Percentiles rank a stretch among this genome's conserved stretches.
Evolutionary conservation across 306 rosid genomes (phyloP).

Genomic region (Citrullus amarus): DNA sequence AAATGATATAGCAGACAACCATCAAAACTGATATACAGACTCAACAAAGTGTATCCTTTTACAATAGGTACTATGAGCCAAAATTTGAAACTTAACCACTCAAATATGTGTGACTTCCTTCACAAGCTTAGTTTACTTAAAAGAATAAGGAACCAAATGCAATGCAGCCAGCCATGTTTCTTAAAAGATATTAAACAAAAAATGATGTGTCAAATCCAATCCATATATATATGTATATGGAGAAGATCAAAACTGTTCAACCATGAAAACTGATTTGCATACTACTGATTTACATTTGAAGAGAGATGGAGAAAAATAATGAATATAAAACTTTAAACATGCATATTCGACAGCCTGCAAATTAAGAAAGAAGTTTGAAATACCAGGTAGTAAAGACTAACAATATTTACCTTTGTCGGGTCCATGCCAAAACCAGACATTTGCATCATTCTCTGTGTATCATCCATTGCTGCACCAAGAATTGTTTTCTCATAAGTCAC

Average conservation of each 20-base stretch:
- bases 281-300: not conserved
- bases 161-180: not conserved
- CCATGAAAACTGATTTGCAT: not conserved
- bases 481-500: conserved; percentile 1
- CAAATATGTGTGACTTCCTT: not conserved
- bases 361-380: conserved; percentile 5
- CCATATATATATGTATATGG: no score
- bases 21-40: not conserved
- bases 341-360: not conserved
- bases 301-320: not conserved
- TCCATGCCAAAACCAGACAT: conserved; percentile 97
- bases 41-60: not conserved
- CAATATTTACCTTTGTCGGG: conserved; percentile 67
- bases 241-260: not conserved
- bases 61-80: not conserved
- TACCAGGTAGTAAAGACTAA: not conserved
- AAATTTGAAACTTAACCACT: not conserved
- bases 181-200: not conserved
- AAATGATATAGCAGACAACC: not conserved
- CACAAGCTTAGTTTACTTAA: not conserved
- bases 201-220: not conserved
- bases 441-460: conserved; percentile 97
- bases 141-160: not conserved
- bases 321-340: not conserved
- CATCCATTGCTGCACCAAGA: conserved; percentile 76